phyloP scores from a whole-genome alignment of 129 eudicot genomes.

The Sambucus nigra region DNA sequence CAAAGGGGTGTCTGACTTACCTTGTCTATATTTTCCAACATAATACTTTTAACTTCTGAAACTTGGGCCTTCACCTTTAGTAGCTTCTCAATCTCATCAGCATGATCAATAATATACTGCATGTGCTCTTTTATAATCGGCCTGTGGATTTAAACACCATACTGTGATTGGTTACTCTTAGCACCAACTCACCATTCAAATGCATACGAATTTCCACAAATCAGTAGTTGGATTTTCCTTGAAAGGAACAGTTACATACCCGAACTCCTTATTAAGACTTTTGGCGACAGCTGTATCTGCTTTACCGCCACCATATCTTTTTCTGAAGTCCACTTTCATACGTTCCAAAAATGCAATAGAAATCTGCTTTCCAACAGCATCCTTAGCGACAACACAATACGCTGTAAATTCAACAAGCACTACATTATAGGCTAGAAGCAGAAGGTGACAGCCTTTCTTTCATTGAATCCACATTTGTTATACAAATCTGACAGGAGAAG shows the following conservation, averaged over 20 bases:
- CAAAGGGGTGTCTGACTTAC: conserved; percentile 24
- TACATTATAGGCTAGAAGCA: not conserved
- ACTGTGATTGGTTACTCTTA: not conserved
- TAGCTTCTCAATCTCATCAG: conserved; percentile 88
- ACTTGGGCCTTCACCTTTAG: conserved; percentile 92
- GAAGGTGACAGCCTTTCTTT: too few relatives aligned
- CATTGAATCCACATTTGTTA: conserved; percentile 1
- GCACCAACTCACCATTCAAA: conserved; percentile 5
- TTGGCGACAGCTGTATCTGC: conserved; percentile 82
- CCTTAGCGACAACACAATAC: conserved; percentile 86
- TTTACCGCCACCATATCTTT: conserved; percentile 93
- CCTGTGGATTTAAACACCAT: conserved; percentile 28
- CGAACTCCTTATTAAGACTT: conserved; percentile 84
- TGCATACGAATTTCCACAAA: not conserved
- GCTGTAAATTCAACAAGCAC: conserved; percentile 33
- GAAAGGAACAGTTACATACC: conserved; percentile 30
- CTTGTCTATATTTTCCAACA: conserved; percentile 86
- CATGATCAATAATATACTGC: conserved; percentile 85
- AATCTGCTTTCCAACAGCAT: conserved; percentile 76
- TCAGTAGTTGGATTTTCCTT: not conserved
- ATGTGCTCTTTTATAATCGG: conserved; percentile 88
- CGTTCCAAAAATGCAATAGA: conserved; percentile 80
- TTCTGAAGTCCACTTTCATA: conserved; percentile 63
- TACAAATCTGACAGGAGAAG: not conserved
- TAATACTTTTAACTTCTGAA: conserved; percentile 83